Evolutionary conservation across 495 filamentous ascomycete species (phyloP).

Genomic region (Aspergillus sclerotiicarbonarius): DNA sequence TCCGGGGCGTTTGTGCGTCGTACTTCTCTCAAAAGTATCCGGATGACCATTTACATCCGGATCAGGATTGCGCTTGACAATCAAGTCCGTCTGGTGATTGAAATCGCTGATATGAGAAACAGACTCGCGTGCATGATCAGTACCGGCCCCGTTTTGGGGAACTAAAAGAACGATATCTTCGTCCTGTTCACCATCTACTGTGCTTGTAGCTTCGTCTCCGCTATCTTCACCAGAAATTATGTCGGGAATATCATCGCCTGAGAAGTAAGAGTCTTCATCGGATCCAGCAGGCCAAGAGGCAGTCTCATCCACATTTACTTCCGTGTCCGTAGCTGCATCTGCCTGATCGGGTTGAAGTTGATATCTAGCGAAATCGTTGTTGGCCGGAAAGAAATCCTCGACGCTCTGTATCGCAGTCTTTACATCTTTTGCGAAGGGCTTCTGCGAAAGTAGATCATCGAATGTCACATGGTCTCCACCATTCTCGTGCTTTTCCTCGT

Average conservation of each 20-base stretch:
- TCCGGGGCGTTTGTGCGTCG: slow-evolving; percentile 4
- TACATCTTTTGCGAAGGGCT: slow-evolving; percentile 55
- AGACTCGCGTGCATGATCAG: neutral
- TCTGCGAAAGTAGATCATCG: slow-evolving; percentile 56
- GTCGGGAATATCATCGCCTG: slow-evolving; percentile 40
- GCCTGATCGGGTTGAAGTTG: slow-evolving; percentile 8
- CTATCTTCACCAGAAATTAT: slow-evolving; percentile 22
- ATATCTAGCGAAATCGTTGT: slow-evolving; percentile 38
- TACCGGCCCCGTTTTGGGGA: slow-evolving; percentile 12
- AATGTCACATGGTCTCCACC: slow-evolving; percentile 53
- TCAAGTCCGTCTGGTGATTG: neutral
- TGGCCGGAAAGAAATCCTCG: slow-evolving; percentile 78
- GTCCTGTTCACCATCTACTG: slow-evolving; percentile 7
- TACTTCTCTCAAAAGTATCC: neutral
- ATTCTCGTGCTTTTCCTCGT: slow-evolving; percentile 57
- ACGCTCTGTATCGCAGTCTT: slow-evolving; percentile 79
- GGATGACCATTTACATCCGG: neutral
- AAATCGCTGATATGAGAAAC: neutral
- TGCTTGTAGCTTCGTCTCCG: slow-evolving; percentile 16
- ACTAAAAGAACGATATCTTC: slow-evolving; percentile 11
- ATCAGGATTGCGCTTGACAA: neutral
- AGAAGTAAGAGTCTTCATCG: slow-evolving; percentile 48
- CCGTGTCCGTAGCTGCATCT: slow-evolving; percentile 15
- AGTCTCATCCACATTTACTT: slow-evolving; percentile 47
- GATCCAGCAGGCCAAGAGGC: slow-evolving; percentile 47